These are phyloP conservation scores for Neurospora africana DNA, from an alignment of 495 filamentous ascomycete species.

Conservation along the genomic window DNA sequence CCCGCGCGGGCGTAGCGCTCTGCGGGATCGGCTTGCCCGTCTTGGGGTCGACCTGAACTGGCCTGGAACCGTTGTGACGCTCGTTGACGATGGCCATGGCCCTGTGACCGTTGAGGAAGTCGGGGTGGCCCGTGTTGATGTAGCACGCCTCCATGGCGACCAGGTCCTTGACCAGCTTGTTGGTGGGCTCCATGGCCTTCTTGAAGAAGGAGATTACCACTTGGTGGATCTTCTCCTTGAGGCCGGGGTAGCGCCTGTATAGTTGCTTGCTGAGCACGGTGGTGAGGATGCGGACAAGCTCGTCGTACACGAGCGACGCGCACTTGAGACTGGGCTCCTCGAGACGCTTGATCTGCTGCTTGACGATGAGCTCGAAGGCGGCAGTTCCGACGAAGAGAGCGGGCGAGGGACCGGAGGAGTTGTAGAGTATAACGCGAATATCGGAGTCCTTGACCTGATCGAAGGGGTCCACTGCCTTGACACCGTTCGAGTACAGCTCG, in stretches of 20 bases:
- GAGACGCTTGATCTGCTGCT: conserved; percentile 93
- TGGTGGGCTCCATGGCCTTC: conserved; percentile 92
- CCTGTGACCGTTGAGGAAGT: conserved; percentile 94
- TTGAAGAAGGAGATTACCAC: conserved; percentile 97
- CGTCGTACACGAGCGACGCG: conserved; percentile 93
- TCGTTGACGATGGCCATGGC: conserved; percentile 98
- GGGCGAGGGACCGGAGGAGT: conserved; percentile 95
- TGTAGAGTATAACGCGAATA: conserved; percentile 93
- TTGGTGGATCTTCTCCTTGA: conserved; percentile 94
- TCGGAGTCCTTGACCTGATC: conserved; percentile 96
- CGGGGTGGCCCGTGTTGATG: conserved; percentile 96
- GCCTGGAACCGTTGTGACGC: conserved; percentile 64
- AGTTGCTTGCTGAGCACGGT: conserved; percentile 81
- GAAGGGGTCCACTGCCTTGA: conserved; percentile 97
- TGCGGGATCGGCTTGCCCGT: conserved; percentile 87
- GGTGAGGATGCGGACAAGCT: conserved; percentile 88
- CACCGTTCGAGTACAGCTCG: conserved; percentile 93
- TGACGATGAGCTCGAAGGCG: conserved; percentile 96
- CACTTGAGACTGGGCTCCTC: conserved; percentile 97
- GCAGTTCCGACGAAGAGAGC: conserved; percentile 96
- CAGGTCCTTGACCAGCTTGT: conserved; percentile 89
- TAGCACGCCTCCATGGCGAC: conserved; percentile 95
- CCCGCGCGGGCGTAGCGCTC: conserved; percentile 49
- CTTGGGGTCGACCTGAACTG: conserved; percentile 96
- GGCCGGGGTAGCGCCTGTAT: conserved; percentile 80